Conservation (phyloP, 192 early-diverging fungal species). For the Entomortierella lignicola region DNA sequence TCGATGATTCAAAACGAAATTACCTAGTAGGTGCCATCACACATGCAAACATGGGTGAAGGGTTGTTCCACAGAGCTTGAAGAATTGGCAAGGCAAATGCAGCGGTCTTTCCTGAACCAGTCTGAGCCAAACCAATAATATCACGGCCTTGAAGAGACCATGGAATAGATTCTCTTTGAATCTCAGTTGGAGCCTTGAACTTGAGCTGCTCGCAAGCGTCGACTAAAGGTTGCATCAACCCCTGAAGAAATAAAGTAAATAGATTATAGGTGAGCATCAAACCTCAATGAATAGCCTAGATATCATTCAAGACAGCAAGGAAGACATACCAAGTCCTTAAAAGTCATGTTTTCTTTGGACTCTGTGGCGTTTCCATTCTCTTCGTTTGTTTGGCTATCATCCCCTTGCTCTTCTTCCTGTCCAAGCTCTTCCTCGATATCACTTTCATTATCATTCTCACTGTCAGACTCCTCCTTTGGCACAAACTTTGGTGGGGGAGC, state of each 20-base stretch:
- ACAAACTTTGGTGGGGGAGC: neutral
- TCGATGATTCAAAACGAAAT: neutral
- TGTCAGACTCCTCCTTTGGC: constrained; percentile 7
- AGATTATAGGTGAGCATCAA: neutral
- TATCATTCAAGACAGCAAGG: neutral
- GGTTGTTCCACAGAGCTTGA: constrained; percentile 87
- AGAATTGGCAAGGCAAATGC: constrained; percentile 90
- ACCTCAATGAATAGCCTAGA: neutral
- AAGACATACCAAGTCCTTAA: constrained; percentile 44
- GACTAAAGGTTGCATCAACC: constrained; percentile 88
- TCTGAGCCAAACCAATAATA: constrained; percentile 98
- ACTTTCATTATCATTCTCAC: neutral
- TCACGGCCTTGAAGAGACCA: constrained; percentile 91
- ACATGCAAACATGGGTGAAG: constrained; percentile 92
- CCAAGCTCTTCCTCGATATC: constrained; percentile 8
- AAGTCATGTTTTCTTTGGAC: constrained; percentile 23
- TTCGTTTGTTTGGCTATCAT: neutral
- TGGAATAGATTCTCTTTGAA: constrained; percentile 92
- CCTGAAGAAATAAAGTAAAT: constrained; percentile 56
- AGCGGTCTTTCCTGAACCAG: constrained; percentile 91
- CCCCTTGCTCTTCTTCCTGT: neutral
- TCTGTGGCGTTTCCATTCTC: neutral
- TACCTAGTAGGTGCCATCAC: constrained; percentile 96
- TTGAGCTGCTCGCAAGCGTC: constrained; percentile 90
- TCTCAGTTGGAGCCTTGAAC: constrained; percentile 90